Base-by-base conservation (phyloP, 805 yeast species). In the Geotrichum ghanense region DNA sequence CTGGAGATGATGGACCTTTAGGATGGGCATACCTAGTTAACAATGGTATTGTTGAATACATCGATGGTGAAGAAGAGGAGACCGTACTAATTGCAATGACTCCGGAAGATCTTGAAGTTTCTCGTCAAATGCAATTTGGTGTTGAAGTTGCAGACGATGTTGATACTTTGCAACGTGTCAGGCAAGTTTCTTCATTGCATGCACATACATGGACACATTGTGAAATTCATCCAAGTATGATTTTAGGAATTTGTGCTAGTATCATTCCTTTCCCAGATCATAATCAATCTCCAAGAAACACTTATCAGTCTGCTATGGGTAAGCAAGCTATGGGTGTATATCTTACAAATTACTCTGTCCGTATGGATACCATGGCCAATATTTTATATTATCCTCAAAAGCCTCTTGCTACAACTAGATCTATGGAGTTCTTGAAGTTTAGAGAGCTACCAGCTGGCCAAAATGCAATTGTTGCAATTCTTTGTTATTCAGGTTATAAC, bases 281-380 rank as follows among this genome's bases (percentile, higher is more conserved):
- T 68, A 92, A 92, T 67, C 98, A 92, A 73, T 89, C 97, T 50
- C 98, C 98, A 50, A 90, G 98, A 80, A 92, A 92, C 64, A 92
- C 98, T 2, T 92, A 92, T 68, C 98, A 92, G 72, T 89, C 96
- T 64, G 98, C 98, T 53, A 92, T 92, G 98, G 98, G 98, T 79
- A 92, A 92, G 68, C 98, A 92, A 71, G 98, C 98, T 48, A 92
- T 92, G 98, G 98, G 98, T 63, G 97, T 92, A 7, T 90, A 85
- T 66, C 74, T 90, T 59, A 92, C 98, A 3, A 92, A 92, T 62
- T 92, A 90, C 66, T 77, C 82, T 49, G 95, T 90, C 45, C 85
- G 98, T 70, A 92, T 92, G 98, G 98, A 92, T 67, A 92, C 98
- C 1, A 92, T 92, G 98, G 97, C 98, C 7, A 92, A 92, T 62